Conservation (phyloP, 306 rosid species). For the Vigna reflexopilosa region DNA sequence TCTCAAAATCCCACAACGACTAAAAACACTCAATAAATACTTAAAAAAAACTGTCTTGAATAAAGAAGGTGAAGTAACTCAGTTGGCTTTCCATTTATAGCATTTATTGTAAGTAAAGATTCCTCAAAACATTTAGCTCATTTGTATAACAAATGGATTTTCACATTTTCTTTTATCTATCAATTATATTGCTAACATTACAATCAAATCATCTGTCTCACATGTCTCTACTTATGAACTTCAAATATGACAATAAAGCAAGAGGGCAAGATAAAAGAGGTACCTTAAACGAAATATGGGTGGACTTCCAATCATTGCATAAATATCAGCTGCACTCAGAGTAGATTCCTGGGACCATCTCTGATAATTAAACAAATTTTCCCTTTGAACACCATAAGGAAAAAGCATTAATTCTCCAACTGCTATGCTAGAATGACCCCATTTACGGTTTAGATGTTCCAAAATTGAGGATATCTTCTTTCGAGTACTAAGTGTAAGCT, state of each 20-base stretch:
- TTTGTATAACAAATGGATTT: constrained; percentile 21
- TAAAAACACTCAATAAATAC: constrained; percentile 10
- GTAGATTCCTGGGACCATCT: constrained; percentile 89
- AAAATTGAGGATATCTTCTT: constrained; percentile 94
- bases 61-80: constrained; percentile 12
- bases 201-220: constrained; percentile 4
- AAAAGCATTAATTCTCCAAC: constrained; percentile 86
- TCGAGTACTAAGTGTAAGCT: constrained; percentile 89
- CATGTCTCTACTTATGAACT: constrained; percentile 1
- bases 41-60: background rate
- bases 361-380: constrained; percentile 62
- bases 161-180: constrained; percentile 13
- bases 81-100: background rate
- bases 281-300: constrained; percentile 87
- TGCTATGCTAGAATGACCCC: constrained; percentile 93
- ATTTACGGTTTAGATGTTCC: constrained; percentile 93
- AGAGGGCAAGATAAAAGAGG: constrained; percentile 38
- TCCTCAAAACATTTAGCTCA: background rate
- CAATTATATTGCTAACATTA: background rate
- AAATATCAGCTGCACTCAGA: constrained; percentile 82
- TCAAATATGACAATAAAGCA: constrained; percentile 36
- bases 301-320: constrained; percentile 80
- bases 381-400: constrained; percentile 75
- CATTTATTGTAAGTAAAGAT: constrained; percentile 3
- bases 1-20: constrained; percentile 16